Evolutionary conservation across 768 basidiomycete species (phyloP).

Genomic region (Russula brevipes): DNA sequence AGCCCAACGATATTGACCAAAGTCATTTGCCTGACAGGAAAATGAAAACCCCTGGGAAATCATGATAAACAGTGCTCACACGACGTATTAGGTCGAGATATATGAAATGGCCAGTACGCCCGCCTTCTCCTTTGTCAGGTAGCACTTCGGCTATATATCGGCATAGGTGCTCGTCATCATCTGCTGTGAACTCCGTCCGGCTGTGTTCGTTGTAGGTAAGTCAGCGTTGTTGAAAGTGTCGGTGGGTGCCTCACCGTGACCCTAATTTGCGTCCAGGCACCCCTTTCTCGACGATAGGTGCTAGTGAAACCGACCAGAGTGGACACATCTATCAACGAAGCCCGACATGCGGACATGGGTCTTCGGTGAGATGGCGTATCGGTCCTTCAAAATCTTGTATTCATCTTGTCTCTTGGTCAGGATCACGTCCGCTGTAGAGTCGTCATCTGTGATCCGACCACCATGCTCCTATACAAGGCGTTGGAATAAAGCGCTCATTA

Average conservation of each 20-base stretch:
- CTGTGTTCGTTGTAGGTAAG: background rate
- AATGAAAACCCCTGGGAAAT: background rate
- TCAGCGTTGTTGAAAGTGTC: background rate
- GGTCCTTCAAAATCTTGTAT: slow-evolving; percentile 15
- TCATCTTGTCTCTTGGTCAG: slow-evolving; percentile 1
- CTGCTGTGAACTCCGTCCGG: slow-evolving; percentile 15
- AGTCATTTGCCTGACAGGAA: slow-evolving; percentile 6
- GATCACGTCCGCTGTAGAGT: slow-evolving; percentile 15
- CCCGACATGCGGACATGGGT: slow-evolving; percentile 22
- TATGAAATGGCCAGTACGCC: slow-evolving; percentile 17
- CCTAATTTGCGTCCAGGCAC: slow-evolving; percentile 3
- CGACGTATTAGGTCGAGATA: slow-evolving; percentile 20
- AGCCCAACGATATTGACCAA: slow-evolving; percentile 22
- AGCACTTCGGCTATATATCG: slow-evolving; percentile 18
- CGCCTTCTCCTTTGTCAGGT: slow-evolving; percentile 15
- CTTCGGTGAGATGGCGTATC: slow-evolving; percentile 18
- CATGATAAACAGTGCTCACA: slow-evolving; percentile 1
- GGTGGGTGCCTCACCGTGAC: slow-evolving; percentile 8
- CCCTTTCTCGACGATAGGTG: background rate
- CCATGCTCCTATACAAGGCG: slow-evolving; percentile 13
- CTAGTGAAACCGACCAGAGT: slow-evolving; percentile 10
- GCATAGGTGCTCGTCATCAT: slow-evolving; percentile 17
- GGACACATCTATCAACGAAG: slow-evolving; percentile 20
- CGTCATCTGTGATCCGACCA: slow-evolving; percentile 12
- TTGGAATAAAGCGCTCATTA: background rate